phyloP scores from a whole-genome alignment of 352 stramenopile species.

The Phytophthora macrochlamydospora region DNA sequence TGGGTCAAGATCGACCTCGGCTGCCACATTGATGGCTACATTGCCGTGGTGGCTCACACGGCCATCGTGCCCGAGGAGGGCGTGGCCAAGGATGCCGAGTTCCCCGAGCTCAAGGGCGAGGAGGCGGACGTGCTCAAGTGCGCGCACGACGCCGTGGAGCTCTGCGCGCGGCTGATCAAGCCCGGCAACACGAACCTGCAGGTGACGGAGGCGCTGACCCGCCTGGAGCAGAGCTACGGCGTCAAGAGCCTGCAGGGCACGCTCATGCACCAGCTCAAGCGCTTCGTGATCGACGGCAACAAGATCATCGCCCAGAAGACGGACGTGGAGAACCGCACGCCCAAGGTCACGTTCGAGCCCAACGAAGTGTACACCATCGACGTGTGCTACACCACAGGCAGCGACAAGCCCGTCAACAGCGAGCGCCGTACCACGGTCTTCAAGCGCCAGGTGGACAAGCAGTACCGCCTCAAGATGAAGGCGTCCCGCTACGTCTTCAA shows the following conservation, averaged over 20 bases:
- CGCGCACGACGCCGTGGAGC: conserved; percentile 97
- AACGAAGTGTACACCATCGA: conserved; percentile 99
- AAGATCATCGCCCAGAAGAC: conserved; percentile 95
- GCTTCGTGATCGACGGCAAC: conserved; percentile 98
- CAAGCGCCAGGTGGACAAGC: conserved; percentile 98
- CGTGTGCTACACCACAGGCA: conserved; percentile 98
- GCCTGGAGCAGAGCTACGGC: conserved; percentile 95
- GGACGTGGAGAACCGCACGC: conserved; percentile 89
- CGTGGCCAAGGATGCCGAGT: conserved; percentile 53
- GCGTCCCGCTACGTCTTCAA: conserved; percentile 96
- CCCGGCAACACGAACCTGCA: conserved; percentile 97
- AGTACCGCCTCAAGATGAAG: conserved; percentile 97
- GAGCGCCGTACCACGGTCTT: conserved; percentile 97
- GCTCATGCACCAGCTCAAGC: conserved; percentile 99
- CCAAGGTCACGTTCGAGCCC: conserved; percentile 94
- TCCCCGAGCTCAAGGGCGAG: conserved; percentile 65
- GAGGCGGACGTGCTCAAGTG: conserved; percentile 96
- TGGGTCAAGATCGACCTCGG: conserved; percentile 97
- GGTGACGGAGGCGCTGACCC: conserved; percentile 94
- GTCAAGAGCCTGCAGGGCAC: conserved; percentile 98
- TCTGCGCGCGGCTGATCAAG: conserved; percentile 97
- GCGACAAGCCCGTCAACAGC: conserved; percentile 93
- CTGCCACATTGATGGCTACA: conserved; percentile 99
- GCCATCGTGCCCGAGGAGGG: conserved; percentile 91
- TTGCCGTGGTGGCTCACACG: conserved; percentile 98